Base-by-base conservation (phyloP, 352 stramenopile genomes). In the Plasmopara muralis region DNA sequence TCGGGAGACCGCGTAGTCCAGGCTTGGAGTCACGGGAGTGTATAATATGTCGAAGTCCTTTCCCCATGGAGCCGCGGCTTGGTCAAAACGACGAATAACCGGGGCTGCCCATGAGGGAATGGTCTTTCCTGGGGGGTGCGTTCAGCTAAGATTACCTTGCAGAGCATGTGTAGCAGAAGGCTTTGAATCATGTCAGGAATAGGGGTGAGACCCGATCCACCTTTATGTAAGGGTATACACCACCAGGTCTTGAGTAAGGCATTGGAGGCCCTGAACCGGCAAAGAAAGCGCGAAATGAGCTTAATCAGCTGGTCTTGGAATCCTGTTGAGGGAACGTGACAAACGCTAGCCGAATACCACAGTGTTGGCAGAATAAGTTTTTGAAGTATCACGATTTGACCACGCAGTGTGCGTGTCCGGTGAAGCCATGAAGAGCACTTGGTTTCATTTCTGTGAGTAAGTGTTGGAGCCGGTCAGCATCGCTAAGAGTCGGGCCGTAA, bases 151-250 rank as follows among this genome's bases (percentile, higher is more conserved):
- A 44, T 44, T 6, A 44, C 40, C 15, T 44, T 44, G 35, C 35
- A 41, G 6, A 41, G 35, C 35, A 41, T 41, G 12, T n/a, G 9
- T 5, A n/a, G 35, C 14, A n/a, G 35, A n/a, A 41, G 35, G 14
- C 6, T 41, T n/a, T n/a, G 35, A 41, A 41, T 41, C 35, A 15
- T 44, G n/a, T 25, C 16, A 7, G n/a, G n/a, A 44, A 44, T 44
- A 4, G 14, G 38, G 6, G 40, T n/a, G 25, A 44, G 2, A 14
- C n/a, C 40, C 9, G 28, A 29, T 7, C 40, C 40, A 25, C 40
- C 40, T 8, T 29, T 44, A 12, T 25, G n/a, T 29, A 15, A 15
- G 28, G 15, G 40, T n/a, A 44, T 10, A 13, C 25, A 44, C 40
- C 40, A 44, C 40, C 40, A 29, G 14, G 5, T 5, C 6, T 13